phyloP scores from a whole-genome alignment of 176 grass and related monocot genomes.

The Zea mays region DNA sequence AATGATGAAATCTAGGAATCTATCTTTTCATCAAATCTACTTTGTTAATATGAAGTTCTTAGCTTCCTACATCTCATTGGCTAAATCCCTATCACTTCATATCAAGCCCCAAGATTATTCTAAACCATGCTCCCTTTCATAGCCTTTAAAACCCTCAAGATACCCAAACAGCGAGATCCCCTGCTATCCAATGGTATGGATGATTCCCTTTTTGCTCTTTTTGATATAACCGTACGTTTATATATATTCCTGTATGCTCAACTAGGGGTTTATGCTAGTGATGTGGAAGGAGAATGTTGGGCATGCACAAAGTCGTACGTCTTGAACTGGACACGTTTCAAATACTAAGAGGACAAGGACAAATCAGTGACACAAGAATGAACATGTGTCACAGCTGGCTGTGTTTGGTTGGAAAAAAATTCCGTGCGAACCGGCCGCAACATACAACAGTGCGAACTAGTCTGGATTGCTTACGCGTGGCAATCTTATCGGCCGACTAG shows the following conservation, averaged over 20 bases:
- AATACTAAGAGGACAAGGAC: slow-evolving; percentile 30
- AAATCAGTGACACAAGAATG: slow-evolving; percentile 30
- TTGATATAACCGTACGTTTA: slow-evolving; percentile 43
- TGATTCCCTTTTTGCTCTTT: slow-evolving; percentile 49
- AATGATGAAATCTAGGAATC: neutral
- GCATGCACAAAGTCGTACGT: slow-evolving; percentile 21
- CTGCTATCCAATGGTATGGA: slow-evolving; percentile 43
- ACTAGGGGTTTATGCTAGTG: slow-evolving; percentile 45
- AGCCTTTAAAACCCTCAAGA: slow-evolving; percentile 50
- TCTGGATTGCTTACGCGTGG: no score
- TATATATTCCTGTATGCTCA: slow-evolving; percentile 26
- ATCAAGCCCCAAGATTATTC: slow-evolving; percentile 32
- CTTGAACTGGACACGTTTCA: slow-evolving; percentile 64
- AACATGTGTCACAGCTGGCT: slow-evolving; percentile 16
- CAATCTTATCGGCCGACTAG: no score
- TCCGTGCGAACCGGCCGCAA: no score
- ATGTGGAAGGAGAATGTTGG: slow-evolving; percentile 52
- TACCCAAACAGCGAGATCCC: slow-evolving; percentile 44
- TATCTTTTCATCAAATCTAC: slow-evolving; percentile 33
- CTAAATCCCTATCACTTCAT: slow-evolving; percentile 23
- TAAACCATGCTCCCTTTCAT: slow-evolving; percentile 39
- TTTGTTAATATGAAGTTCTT: slow-evolving; percentile 30
- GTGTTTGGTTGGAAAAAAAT: no score
- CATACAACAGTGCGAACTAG: no score
- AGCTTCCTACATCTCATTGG: slow-evolving; percentile 32